Conservation (phyloP, 768 basidiomycete genomes). For the Hemileccinum impolitum region DNA sequence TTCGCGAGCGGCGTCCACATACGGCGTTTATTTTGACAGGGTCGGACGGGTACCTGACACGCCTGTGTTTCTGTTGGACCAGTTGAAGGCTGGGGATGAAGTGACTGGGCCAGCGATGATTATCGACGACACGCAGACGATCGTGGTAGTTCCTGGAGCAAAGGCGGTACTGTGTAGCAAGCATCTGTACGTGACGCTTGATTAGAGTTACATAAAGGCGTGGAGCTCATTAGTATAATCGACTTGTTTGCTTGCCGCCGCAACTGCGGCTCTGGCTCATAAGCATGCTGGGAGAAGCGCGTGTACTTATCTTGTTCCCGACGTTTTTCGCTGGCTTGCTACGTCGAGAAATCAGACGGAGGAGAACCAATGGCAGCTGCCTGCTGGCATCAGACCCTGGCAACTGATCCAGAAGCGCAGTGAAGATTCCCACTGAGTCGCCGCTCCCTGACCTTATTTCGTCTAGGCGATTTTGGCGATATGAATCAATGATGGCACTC, state of each 20-base stretch:
- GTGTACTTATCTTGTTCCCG: too few relatives aligned
- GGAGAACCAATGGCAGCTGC: neutral
- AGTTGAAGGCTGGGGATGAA: slow-evolving; percentile 63
- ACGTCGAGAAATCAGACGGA: neutral
- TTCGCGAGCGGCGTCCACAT: slow-evolving; percentile 46
- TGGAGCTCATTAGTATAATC: neutral
- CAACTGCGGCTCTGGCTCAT: too few relatives aligned
- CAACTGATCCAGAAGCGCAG: slow-evolving; percentile 5
- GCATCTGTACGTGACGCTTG: slow-evolving; percentile 55
- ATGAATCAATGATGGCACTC: slow-evolving; percentile 3
- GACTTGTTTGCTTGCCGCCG: too few relatives aligned
- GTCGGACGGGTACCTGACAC: slow-evolving; percentile 73
- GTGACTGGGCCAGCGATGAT: slow-evolving; percentile 89
- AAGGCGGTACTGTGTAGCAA: slow-evolving; percentile 64
- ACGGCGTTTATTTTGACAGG: slow-evolving; percentile 81
- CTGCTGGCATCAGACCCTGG: slow-evolving; percentile 17
- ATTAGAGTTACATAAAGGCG: slow-evolving; percentile 22
- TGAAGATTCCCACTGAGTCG: slow-evolving; percentile 5
- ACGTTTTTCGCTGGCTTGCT: too few relatives aligned
- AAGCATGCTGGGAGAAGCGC: too few relatives aligned
- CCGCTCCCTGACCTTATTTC: slow-evolving; percentile 8
- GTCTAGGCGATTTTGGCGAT: slow-evolving; percentile 21
- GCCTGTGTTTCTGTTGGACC: slow-evolving; percentile 73
- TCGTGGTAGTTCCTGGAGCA: slow-evolving; percentile 78
- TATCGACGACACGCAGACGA: slow-evolving; percentile 93